These are phyloP conservation scores for Zasmidium citrigriseum DNA, from an alignment of 2,329 filamentous ascomycete species.

Conservation along the genomic window DNA sequence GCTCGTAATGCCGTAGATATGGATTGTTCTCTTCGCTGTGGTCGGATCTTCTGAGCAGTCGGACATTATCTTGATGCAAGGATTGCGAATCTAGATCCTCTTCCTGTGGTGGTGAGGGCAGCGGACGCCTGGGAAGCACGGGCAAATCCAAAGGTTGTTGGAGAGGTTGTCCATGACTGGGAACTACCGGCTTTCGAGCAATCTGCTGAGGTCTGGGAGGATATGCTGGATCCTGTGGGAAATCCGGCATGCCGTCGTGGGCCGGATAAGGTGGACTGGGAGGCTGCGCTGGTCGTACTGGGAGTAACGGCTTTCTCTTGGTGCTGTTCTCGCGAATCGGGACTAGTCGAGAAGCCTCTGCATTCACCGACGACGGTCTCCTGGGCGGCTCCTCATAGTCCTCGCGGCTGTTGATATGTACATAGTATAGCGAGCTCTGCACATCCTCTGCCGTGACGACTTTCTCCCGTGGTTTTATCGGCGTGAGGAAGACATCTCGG, in stretches of 20 bases:
- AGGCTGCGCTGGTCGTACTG: slow-evolving; percentile 18
- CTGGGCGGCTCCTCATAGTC: slow-evolving; percentile 51
- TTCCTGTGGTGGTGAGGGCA: slow-evolving; percentile 30
- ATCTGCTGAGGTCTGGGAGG: slow-evolving; percentile 20
- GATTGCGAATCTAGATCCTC: slow-evolving; percentile 21
- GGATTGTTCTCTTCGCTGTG: slow-evolving; percentile 27
- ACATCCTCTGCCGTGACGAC: slow-evolving; percentile 88
- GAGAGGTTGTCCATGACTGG: not conserved
- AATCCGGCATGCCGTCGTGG: slow-evolving; percentile 13
- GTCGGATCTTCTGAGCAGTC: slow-evolving; percentile 22
- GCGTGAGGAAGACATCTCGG: slow-evolving; percentile 88
- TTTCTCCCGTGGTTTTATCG: slow-evolving; percentile 83
- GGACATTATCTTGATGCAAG: slow-evolving; percentile 25
- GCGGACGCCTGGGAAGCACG: slow-evolving; percentile 20
- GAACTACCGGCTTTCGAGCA: slow-evolving; percentile 27
- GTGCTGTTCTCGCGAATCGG: slow-evolving; percentile 16
- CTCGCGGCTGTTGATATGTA: slow-evolving; percentile 70
- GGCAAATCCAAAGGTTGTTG: slow-evolving; percentile 20
- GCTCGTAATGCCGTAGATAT: slow-evolving; percentile 21
- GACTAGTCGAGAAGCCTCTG: slow-evolving; percentile 23
- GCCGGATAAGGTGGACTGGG: slow-evolving; percentile 23
- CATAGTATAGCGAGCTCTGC: slow-evolving; percentile 83
- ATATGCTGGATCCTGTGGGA: slow-evolving; percentile 1
- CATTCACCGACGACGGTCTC: slow-evolving; percentile 23
- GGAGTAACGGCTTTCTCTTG: slow-evolving; percentile 21